Evolutionary conservation across 2,329 filamentous ascomycete species (phyloP).

Genomic region (Aspergillus quadrilineatus): DNA sequence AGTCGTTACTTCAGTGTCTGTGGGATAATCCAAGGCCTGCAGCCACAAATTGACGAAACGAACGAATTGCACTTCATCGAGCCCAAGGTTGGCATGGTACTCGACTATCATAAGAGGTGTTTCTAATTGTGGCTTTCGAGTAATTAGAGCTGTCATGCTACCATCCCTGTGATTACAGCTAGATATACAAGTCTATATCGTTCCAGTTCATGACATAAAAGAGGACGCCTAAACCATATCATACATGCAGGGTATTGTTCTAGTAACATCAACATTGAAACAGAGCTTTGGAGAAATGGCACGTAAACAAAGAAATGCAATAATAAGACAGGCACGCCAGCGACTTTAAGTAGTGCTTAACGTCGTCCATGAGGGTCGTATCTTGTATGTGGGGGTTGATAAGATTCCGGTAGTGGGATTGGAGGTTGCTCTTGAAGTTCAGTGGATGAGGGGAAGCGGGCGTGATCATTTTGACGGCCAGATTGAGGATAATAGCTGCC

Average conservation of each 20-base stretch:
- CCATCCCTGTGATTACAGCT: too few species aligned
- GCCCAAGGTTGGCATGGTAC: too few species aligned
- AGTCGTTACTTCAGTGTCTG: too few species aligned
- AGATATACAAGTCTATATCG: background rate
- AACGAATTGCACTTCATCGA: too few species aligned
- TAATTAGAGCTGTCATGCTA: too few species aligned
- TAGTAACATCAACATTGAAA: conserved; percentile 13
- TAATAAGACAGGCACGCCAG: conserved; percentile 1
- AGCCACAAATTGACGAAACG: too few species aligned
- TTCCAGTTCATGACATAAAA: conserved; percentile 4
- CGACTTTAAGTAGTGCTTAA: background rate
- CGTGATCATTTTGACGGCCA: background rate
- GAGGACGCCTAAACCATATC: background rate
- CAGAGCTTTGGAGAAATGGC: conserved; percentile 6
- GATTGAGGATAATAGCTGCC: conserved; percentile 18
- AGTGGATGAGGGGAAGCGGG: conserved; percentile 20
- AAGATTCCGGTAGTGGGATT: conserved; percentile 33
- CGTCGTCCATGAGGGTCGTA: conserved; percentile 19
- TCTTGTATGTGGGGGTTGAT: conserved; percentile 28
- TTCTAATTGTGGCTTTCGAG: too few species aligned
- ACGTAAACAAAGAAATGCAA: background rate
- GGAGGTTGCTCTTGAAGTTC: conserved; percentile 30
- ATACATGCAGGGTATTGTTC: conserved; percentile 11
- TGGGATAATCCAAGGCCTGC: too few species aligned
- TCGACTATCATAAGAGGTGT: too few species aligned